Base-by-base conservation (phyloP, 1,284 basidiomycete genomes). In the Tilletia horrida region DNA sequence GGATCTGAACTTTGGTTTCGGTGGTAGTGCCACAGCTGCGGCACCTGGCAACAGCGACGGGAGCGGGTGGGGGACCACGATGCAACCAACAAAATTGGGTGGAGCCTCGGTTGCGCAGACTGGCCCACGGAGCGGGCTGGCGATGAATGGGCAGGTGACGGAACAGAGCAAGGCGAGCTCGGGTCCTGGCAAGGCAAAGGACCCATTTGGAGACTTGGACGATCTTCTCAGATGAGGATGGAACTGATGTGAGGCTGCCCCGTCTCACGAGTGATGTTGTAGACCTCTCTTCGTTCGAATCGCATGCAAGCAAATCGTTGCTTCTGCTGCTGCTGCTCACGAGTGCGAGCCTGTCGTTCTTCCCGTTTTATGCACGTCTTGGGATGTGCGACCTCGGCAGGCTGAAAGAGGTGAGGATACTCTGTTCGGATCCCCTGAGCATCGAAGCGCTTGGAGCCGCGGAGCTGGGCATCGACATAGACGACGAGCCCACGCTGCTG, bases 381-480 rank as follows among this genome's bases (percentile, higher is more conserved):
- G 27, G 55, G 55, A 59, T 59, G 55, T 14, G 27, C 29, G 9
- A 29, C 8, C 11, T 59, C 55, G 35, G 35, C 35, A 0, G 94
- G 92, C 7, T 87, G 83, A 80, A 97, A 97, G 31, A 97, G 85
- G 66, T 94, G 88, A 0, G 96, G 96, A 81, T 96, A 86, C 44
- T 96, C 91, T 47, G 86, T 86, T 81, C 89, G 85, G 63, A 99
- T 90, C 23, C 93, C 92, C 29, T 87, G 89, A 0, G 92, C 93
- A 81, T 99, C 93, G 82, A 99, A 99, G 29, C 96, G 90, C 68
- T 91, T 91, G 1, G 94, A 97, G 43, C 86, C 86, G 50, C 88
- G 88, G n/a, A 99, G 86, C 81, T 99, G 96, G 59, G 89, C 86
- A 82, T 99, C 96, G 71, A 98, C 96, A 82, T 99, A 99, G 70